Conservation (phyloP, 2,329 filamentous ascomycete genomes). For the Xylaria polymorpha region DNA sequence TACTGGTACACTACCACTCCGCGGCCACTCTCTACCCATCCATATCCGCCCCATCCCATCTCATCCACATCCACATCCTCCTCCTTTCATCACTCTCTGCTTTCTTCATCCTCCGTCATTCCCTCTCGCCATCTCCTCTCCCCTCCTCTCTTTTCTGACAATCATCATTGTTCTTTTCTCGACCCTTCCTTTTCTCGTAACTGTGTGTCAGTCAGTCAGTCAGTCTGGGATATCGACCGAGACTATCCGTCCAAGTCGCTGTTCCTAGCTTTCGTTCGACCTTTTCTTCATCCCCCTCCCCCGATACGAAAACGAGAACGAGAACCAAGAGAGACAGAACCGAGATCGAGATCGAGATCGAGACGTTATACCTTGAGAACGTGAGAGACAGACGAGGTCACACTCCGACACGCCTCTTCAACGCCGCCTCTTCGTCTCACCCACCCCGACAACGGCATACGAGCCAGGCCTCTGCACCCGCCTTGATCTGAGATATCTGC, state of each 20-base stretch:
- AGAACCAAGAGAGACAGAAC: slow-evolving; percentile 10
- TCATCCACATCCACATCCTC: slow-evolving; percentile 33
- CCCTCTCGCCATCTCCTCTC: slow-evolving; percentile 38
- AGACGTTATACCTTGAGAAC: slow-evolving; percentile 8
- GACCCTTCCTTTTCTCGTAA: slow-evolving; percentile 29
- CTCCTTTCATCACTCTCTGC: slow-evolving; percentile 33
- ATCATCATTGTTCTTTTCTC: slow-evolving; percentile 38
- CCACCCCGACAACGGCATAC: slow-evolving; percentile 5
- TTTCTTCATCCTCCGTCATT: slow-evolving; percentile 39
- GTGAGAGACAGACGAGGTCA: slow-evolving; percentile 5
- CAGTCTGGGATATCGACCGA: slow-evolving; percentile 21
- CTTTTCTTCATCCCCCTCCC: slow-evolving; percentile 5
- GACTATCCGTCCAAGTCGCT: slow-evolving; percentile 8
- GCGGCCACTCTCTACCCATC: slow-evolving; percentile 21
- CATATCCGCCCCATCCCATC: slow-evolving; percentile 31
- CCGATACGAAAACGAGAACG: slow-evolving; percentile 24
- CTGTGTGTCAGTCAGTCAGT: slow-evolving; percentile 28
- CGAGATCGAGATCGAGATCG: slow-evolving; percentile 20
- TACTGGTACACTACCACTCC: background rate
- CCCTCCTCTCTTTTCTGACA: slow-evolving; percentile 35
- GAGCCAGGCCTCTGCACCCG: slow-evolving; percentile 8
- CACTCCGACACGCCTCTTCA: background rate
- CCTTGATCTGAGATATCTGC: slow-evolving; percentile 31
- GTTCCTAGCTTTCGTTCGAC: slow-evolving; percentile 26
- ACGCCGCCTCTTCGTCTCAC: slow-evolving; percentile 12